These are phyloP conservation scores for Lyophyllum shimeji DNA, from an alignment of 768 basidiomycete genomes.

Conservation along the genomic window DNA sequence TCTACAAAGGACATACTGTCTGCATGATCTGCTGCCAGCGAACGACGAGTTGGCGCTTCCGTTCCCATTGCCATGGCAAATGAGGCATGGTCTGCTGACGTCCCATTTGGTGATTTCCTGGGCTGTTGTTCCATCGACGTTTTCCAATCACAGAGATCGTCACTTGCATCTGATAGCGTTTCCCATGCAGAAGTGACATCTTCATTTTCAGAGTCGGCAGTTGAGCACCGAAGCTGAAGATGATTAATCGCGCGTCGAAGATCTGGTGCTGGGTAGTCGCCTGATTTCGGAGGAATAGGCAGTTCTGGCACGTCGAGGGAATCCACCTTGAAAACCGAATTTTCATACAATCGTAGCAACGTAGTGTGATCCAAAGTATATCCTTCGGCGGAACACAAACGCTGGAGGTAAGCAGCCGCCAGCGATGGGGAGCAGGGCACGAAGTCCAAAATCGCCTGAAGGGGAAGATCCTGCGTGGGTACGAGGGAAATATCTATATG, in stretches of 20 bases:
- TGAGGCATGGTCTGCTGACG: slow-evolving; percentile 9
- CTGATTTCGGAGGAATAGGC: slow-evolving; percentile 15
- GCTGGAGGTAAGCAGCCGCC: slow-evolving; percentile 68
- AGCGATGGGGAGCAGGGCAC: slow-evolving; percentile 51
- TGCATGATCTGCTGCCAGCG: slow-evolving; percentile 23
- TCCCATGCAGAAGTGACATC: slow-evolving; percentile 11
- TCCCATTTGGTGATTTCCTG: slow-evolving; percentile 1
- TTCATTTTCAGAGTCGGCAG: slow-evolving; percentile 10
- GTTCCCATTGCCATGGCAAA: slow-evolving; percentile 8
- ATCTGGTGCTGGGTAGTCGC: slow-evolving; percentile 43
- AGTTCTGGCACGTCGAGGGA: slow-evolving; percentile 35
- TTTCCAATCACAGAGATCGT: slow-evolving; percentile 15
- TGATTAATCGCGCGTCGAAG: slow-evolving; percentile 63
- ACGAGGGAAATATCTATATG: slow-evolving; percentile 67
- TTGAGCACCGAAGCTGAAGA: slow-evolving; percentile 56
- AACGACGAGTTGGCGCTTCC: slow-evolving; percentile 5
- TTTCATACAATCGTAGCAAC: slow-evolving; percentile 44
- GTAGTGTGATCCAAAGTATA: slow-evolving; percentile 39
- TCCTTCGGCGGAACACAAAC: slow-evolving; percentile 59
- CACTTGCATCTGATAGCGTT: background rate
- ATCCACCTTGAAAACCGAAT: slow-evolving; percentile 25
- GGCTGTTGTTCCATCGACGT: background rate
- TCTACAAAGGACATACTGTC: slow-evolving; percentile 58
- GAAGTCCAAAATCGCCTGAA: slow-evolving; percentile 74
- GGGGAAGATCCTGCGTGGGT: slow-evolving; percentile 70